Percentiles rank a stretch among this genome's conserved stretches.
phyloP scores from a whole-genome alignment of 768 basidiomycete species.

The Piloderma croceum region DNA sequence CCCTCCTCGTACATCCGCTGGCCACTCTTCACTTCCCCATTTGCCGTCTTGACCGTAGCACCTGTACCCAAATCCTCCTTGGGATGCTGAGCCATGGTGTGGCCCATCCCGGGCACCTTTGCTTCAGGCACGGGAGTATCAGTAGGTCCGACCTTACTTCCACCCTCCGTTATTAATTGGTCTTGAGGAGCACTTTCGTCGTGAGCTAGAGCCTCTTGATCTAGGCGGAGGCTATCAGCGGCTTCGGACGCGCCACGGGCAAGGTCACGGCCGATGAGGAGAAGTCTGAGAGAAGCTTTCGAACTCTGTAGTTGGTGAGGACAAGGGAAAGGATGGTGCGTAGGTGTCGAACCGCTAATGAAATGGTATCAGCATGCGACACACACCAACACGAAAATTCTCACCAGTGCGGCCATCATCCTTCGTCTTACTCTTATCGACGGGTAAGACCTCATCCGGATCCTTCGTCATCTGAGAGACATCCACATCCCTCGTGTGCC shows the following conservation, averaged over 20 bases:
- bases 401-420: slow-evolving; percentile 61
- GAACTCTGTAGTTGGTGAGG: slow-evolving; percentile 88
- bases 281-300: slow-evolving; percentile 81
- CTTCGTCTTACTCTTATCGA: slow-evolving; percentile 48
- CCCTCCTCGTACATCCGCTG: slow-evolving; percentile 18
- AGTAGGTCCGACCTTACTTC: slow-evolving; percentile 34
- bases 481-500: slow-evolving; percentile 62
- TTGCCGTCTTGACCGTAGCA: slow-evolving; percentile 25
- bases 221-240: slow-evolving; percentile 63
- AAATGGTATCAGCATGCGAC: neutral
- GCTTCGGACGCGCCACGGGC: slow-evolving; percentile 67
- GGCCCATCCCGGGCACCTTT: slow-evolving; percentile 39
- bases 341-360: slow-evolving; percentile 73
- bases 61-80: slow-evolving; percentile 38
- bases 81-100: slow-evolving; percentile 45
- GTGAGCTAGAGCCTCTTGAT: slow-evolving; percentile 49
- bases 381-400: slow-evolving; percentile 8
- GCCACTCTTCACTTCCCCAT: slow-evolving; percentile 29
- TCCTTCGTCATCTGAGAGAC: slow-evolving; percentile 33
- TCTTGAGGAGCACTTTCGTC: slow-evolving; percentile 66
- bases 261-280: slow-evolving; percentile 80
- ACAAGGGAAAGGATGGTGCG: slow-evolving; percentile 84
- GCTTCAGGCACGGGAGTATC: slow-evolving; percentile 46
- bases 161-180: slow-evolving; percentile 52
- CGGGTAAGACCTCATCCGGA: slow-evolving; percentile 36